A percentile compares a stretch with the other conserved stretches of the same genome.
These are phyloP conservation scores for Globisporangium mamillatum DNA, from an alignment of 352 stramenopile genomes.

Conservation along the genomic window DNA sequence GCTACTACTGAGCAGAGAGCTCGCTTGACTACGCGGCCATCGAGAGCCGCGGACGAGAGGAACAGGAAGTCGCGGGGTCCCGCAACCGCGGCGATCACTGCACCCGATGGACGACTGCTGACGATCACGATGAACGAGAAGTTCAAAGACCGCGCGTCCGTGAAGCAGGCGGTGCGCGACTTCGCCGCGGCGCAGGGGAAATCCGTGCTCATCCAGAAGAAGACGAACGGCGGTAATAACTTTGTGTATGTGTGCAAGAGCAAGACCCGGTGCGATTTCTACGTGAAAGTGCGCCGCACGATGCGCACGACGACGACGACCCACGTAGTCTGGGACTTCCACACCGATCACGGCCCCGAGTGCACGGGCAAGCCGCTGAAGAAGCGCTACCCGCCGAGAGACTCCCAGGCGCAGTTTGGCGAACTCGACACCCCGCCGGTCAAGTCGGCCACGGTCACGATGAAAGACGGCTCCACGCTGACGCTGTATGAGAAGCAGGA, in stretches of 20 bases:
- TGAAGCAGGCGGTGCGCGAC: slow-evolving; percentile 41
- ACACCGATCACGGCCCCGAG: slow-evolving; percentile 25
- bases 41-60: not conserved
- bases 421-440: not conserved
- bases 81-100: not conserved
- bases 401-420: not conserved
- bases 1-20: not conserved
- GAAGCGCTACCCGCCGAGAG: not conserved
- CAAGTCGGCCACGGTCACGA: slow-evolving; percentile 7
- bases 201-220: slow-evolving; percentile 30
- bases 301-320: slow-evolving; percentile 7
- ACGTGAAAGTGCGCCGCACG: slow-evolving; percentile 31
- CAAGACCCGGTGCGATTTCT: slow-evolving; percentile 35
- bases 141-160: slow-evolving; percentile 30
- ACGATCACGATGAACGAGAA: slow-evolving; percentile 24
- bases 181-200: slow-evolving; percentile 41
- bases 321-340: slow-evolving; percentile 21
- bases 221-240: slow-evolving; percentile 48
- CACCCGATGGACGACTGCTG: not conserved
- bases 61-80: not conserved
- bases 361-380: slow-evolving; percentile 30
- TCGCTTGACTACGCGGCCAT: not conserved
- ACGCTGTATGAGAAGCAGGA: slow-evolving; percentile 34
- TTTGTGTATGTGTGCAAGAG: slow-evolving; percentile 50
- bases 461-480: slow-evolving; percentile 26